phyloP scores from a whole-genome alignment of 306 rosid genomes.

The Leucaena leucocephala region DNA sequence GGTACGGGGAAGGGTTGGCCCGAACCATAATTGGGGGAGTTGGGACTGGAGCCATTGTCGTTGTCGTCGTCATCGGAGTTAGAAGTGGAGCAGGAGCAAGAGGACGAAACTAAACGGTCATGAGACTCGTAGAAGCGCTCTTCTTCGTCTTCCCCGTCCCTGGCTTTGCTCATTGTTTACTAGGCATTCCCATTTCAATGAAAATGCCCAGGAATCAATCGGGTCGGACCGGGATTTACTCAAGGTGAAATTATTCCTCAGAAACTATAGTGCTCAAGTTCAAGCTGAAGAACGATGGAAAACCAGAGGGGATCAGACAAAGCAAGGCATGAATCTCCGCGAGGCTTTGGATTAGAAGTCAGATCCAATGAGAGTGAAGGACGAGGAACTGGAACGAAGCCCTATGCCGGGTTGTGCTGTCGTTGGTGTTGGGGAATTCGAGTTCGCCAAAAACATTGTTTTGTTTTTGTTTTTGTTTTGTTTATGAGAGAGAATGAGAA shows the following conservation, averaged over 20 bases:
- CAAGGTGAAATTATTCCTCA: not conserved
- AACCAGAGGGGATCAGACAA: slow-evolving; percentile 24
- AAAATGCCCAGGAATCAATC: slow-evolving; percentile 54
- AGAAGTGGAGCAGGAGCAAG: slow-evolving; percentile 90
- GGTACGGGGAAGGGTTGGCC: slow-evolving; percentile 48
- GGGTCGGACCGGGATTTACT: slow-evolving; percentile 28
- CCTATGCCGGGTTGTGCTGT: slow-evolving; percentile 51
- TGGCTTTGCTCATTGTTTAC: slow-evolving; percentile 72
- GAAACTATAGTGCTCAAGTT: slow-evolving; percentile 12
- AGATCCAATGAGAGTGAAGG: slow-evolving; percentile 51
- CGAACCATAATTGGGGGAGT: slow-evolving; percentile 52
- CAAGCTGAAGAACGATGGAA: slow-evolving; percentile 23
- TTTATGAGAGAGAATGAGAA: slow-evolving; percentile 19
- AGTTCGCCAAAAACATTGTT: slow-evolving; percentile 56
- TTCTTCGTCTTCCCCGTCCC: slow-evolving; percentile 55
- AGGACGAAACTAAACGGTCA: slow-evolving; percentile 82
- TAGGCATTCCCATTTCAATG: slow-evolving; percentile 86
- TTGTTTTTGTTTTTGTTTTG: slow-evolving; percentile 5
- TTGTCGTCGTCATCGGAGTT: slow-evolving; percentile 57
- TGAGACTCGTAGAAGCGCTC: slow-evolving; percentile 88
- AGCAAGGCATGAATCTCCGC: slow-evolving; percentile 21
- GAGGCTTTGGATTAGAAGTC: slow-evolving; percentile 46
- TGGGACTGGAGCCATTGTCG: slow-evolving; percentile 34
- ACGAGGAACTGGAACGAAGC: slow-evolving; percentile 52
- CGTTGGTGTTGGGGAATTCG: slow-evolving; percentile 43